A percentile compares a stretch with the other conserved stretches of the same genome.
Evolutionary conservation across 768 basidiomycete genomes (phyloP).

Genomic region (Saitozyma podzolica): DNA sequence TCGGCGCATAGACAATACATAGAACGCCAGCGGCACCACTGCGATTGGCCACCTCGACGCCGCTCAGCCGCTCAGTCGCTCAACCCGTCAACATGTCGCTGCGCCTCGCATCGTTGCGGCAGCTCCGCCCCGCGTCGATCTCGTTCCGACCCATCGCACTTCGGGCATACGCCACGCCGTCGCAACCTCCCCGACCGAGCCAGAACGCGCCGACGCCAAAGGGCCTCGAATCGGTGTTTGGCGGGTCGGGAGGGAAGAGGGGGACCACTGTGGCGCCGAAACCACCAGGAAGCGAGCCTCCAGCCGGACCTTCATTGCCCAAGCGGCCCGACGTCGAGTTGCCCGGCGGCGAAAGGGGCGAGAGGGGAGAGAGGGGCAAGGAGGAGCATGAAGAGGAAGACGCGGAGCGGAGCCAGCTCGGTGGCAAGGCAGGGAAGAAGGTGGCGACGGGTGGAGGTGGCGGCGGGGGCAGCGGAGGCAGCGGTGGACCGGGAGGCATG

Average conservation of each 20-base stretch:
- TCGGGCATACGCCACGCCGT: conserved; percentile 41
- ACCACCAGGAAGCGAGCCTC: conserved; percentile 36
- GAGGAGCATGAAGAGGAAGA: conserved; percentile 24
- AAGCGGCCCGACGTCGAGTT: conserved; percentile 43
- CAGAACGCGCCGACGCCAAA: conserved; percentile 38
- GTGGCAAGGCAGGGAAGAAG: conserved; percentile 35
- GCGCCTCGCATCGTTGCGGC: conserved; percentile 29
- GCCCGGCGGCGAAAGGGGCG: conserved; percentile 16
- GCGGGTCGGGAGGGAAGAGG: conserved; percentile 20
- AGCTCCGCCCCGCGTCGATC: conserved; percentile 20
- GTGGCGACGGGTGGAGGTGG: conserved; percentile 42
- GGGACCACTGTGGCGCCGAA: conserved; percentile 40
- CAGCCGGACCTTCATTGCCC: conserved; percentile 36
- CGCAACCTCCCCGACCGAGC: conserved; percentile 28
- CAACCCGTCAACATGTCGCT: conserved; percentile 32
- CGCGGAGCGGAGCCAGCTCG: conserved; percentile 33
- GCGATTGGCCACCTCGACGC: too few relatives aligned
- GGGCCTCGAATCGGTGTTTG: conserved; percentile 43
- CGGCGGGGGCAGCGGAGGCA: conserved; percentile 36
- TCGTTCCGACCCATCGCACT: conserved; percentile 14
- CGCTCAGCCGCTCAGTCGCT: too few relatives aligned
- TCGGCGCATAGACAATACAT: too few relatives aligned
- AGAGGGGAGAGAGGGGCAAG: conserved; percentile 16
- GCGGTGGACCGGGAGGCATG: conserved; percentile 32
- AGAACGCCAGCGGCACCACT: too few relatives aligned